Evolutionary conservation across 176 grass and related monocot species (phyloP), one percentile per base, ranked within the genome.

Genomic region (Ensete glaucum): DNA sequence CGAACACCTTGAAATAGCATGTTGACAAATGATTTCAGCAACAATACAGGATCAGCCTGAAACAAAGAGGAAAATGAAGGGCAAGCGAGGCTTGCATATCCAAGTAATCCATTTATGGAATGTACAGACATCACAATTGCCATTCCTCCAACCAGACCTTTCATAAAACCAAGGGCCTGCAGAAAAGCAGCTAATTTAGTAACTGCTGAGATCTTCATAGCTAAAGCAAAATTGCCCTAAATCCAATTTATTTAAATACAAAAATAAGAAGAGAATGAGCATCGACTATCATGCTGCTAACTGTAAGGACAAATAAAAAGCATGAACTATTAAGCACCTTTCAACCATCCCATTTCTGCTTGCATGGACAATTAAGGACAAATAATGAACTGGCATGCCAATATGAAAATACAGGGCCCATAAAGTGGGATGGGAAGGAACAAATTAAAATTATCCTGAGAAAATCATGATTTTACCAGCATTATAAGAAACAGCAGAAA

Each of bases 131-230:
- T 71, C 57, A 98, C 90, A 50, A 93, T 78, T 25, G 79, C 77
- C 73, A 87, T 74, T 66, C 94, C 94, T 83, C 86, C 86, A 65
- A 77, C 68, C 69, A 98, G 67, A 84, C 94, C 94, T 84, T 89
- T 89, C 21, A 91, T 76, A 83, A 93, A 91, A 83, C 93, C 90
- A 62, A 57, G 50, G 26, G 76, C 76, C 93, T 97, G 75, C 70
- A 93, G 81, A 51, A 73, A 75, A 97, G 76, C 14, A 59, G 66
- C 16, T 64, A 49, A 89, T 26, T 29, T 74, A 12, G 72, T 55
- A 24, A 73, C 8, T 16, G 12, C 14, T 50, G 13, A 73, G 7
- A 53, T 34, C 15, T 53, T 17, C 2, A 9, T 8, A 23, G 0
- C 48, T 50, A 23, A 17, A 77, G 48, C 13, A 22, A 50, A 14